phyloP scores from a whole-genome alignment of 495 filamentous ascomycete species.

The Aspergillus kassunensis region DNA sequence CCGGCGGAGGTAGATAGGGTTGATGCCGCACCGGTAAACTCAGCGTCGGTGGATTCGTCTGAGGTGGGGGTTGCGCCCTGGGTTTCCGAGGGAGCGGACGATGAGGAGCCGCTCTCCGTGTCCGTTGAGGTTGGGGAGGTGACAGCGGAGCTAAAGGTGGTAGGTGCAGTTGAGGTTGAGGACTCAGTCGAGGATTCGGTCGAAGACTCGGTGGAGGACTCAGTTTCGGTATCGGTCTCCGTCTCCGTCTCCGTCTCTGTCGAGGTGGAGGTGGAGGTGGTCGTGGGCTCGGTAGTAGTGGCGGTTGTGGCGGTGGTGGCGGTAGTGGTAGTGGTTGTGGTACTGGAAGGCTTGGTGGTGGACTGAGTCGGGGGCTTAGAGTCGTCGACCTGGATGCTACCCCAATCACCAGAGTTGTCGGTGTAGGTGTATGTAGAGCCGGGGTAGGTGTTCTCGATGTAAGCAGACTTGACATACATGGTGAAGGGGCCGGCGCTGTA shows the following conservation, averaged over 20 bases:
- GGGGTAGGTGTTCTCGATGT: conserved; percentile 36
- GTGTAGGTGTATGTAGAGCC: conserved; percentile 32
- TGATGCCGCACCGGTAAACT: conserved; percentile 23
- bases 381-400: conserved; percentile 32
- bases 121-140: neutral
- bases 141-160: neutral
- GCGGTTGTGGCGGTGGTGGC: conserved; percentile 9
- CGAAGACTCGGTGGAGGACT: neutral
- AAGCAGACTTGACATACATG: conserved; percentile 58
- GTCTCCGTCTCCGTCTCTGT: neutral
- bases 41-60: conserved; percentile 14
- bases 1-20: conserved; percentile 21
- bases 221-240: conserved; percentile 1
- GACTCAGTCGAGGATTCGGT: neutral
- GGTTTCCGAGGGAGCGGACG: conserved; percentile 14
- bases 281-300: conserved; percentile 10
- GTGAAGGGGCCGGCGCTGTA: conserved; percentile 63
- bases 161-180: too few species aligned
- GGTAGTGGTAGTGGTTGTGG: too few species aligned
- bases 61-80: conserved; percentile 17
- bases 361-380: conserved; percentile 8
- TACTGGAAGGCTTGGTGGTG: conserved; percentile 7
- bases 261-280: conserved; percentile 3
- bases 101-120: conserved; percentile 3
- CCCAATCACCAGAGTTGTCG: conserved; percentile 32